phyloP scores from a whole-genome alignment of 2,329 filamentous ascomycete genomes.

The Diaporthe sp. region DNA sequence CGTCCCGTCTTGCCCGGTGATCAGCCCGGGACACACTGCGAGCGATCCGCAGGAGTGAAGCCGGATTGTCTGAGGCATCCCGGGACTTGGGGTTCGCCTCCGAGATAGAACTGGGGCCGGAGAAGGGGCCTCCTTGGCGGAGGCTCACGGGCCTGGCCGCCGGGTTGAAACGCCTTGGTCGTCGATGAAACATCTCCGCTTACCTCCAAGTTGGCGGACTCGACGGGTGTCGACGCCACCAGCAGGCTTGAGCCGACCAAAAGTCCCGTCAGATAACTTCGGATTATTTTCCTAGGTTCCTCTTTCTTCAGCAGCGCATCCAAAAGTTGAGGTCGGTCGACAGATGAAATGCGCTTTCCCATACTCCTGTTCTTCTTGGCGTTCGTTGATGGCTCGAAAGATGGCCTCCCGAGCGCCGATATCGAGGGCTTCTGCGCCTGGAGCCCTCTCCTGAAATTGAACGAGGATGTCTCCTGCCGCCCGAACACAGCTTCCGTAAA shows the following conservation, averaged over 20 bases:
- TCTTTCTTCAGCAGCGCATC: not conserved
- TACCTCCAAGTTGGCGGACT: constrained; percentile 14
- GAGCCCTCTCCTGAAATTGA: not conserved
- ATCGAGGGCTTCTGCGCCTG: not conserved
- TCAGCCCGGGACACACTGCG: not conserved
- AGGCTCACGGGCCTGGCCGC: not conserved
- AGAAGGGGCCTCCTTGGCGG: constrained; percentile 3
- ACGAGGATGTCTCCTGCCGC: not conserved
- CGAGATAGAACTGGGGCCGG: not conserved
- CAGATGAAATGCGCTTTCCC: constrained; percentile 5
- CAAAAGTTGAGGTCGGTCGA: not conserved
- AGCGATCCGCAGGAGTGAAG: not conserved
- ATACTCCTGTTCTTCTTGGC: not conserved
- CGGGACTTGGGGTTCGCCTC: not conserved
- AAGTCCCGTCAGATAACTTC: not conserved
- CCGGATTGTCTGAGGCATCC: not conserved
- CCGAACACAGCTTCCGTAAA: not conserved
- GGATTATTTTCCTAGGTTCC: not conserved
- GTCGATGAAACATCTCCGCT: constrained; percentile 23
- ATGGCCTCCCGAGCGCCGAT: not conserved
- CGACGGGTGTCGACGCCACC: not conserved
- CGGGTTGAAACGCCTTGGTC: constrained; percentile 20
- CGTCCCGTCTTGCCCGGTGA: not conserved
- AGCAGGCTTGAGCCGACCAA: not conserved
- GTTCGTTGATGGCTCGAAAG: not conserved